Conservation (phyloP, 345 rosid species). For the Citropsis articulata region DNA sequence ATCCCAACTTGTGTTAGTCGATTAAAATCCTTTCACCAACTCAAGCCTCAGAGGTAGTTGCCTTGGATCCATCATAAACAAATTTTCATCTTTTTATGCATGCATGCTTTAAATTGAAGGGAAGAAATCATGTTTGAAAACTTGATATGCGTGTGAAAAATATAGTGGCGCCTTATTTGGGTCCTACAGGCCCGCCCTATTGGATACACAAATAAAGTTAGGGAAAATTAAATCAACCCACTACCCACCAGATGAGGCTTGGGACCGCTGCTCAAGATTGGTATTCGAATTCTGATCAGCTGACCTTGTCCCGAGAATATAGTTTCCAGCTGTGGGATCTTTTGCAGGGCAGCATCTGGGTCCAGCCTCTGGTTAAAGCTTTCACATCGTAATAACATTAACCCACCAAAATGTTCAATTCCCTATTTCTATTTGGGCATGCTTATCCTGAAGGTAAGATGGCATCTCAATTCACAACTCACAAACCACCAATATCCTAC, state of each 20-base stretch:
- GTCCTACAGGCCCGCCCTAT: neutral
- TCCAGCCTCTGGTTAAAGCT: neutral
- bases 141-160: neutral
- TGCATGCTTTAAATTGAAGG: neutral
- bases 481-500: no score
- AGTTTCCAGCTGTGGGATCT: neutral
- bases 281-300: neutral
- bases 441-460: neutral
- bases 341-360: neutral
- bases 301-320: neutral
- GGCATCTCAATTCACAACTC: neutral
- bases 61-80: constrained; percentile 1
- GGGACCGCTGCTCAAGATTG: constrained; percentile 2
- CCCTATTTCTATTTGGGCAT: neutral
- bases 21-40: neutral
- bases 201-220: neutral
- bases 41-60: neutral
- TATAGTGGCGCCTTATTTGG: neutral
- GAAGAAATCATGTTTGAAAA: neutral
- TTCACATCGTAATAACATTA: neutral
- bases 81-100: neutral
- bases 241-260: neutral
- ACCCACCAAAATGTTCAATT: neutral
- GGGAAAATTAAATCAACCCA: neutral
- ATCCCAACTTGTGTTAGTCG: no score